These are phyloP conservation scores for Echinochloa phyllopogon DNA, from an alignment of 176 grass and related monocot genomes.

Conservation along the genomic window DNA sequence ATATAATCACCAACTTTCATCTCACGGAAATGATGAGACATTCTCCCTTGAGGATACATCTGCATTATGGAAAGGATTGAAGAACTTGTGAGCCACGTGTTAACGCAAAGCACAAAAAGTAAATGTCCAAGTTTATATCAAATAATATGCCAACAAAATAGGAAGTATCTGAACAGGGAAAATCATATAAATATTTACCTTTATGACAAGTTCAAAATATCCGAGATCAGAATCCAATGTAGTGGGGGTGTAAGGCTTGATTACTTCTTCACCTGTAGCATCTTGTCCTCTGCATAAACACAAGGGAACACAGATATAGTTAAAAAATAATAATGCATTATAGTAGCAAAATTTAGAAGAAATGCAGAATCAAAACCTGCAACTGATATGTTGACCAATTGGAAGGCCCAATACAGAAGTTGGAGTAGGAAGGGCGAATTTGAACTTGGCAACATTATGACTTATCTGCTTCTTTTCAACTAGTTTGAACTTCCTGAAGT, in stretches of 20 bases:
- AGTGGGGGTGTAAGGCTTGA: conserved; percentile 96
- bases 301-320: conserved; percentile 13
- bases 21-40: conserved; percentile 99
- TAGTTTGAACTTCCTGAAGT: conserved; percentile 90
- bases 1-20: conserved; percentile 92
- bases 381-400: conserved; percentile 97
- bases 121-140: neutral
- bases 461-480: conserved; percentile 87
- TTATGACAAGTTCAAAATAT: conserved; percentile 92
- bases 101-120: neutral
- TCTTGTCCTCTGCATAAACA: conserved; percentile 78
- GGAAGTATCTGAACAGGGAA: neutral
- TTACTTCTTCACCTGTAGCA: conserved; percentile 79
- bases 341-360: conserved; percentile 11
- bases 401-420: conserved; percentile 84
- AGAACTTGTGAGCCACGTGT: neutral
- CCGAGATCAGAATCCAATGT: conserved; percentile 97
- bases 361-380: conserved; percentile 62
- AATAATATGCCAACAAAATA: neutral
- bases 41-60: conserved; percentile 99
- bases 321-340: neutral
- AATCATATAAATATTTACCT: conserved; percentile 48
- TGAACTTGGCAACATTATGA: conserved; percentile 93
- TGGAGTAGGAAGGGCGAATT: conserved; percentile 75
- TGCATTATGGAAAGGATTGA: conserved; percentile 26